Conservation (phyloP, 1,284 basidiomycete genomes). For the Macrocystidia cucumis region DNA sequence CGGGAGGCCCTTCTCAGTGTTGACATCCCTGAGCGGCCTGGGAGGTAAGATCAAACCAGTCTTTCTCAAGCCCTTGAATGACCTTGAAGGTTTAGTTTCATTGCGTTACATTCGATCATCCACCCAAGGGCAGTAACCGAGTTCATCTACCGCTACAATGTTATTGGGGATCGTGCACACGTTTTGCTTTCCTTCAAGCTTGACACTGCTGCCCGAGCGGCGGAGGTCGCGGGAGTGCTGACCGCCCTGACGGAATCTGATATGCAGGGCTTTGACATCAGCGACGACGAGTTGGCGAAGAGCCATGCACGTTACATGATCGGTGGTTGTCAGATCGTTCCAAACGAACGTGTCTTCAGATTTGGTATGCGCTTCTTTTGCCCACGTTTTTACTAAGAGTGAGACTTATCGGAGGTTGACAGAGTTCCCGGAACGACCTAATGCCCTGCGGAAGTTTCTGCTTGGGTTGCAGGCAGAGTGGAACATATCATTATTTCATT, state of each 20-base stretch:
- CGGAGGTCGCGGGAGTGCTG: constrained; percentile 68
- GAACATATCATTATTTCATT: constrained; percentile 98
- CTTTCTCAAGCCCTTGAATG: constrained; percentile 2
- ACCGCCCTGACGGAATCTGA: constrained; percentile 52
- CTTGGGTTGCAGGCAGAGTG: constrained; percentile 76
- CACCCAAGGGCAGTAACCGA: constrained; percentile 94
- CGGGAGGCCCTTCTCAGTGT: constrained; percentile 91
- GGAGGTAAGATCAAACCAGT: constrained; percentile 54
- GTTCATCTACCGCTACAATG: constrained; percentile 88
- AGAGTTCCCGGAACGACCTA: constrained; percentile 97
- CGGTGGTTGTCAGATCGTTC: constrained; percentile 73
- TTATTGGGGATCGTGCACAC: constrained; percentile 59
- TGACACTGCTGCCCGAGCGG: constrained; percentile 49
- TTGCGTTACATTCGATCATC: constrained; percentile 82
- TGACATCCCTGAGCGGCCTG: constrained; percentile 87
- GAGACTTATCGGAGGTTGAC: constrained; percentile 8
- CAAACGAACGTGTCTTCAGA: constrained; percentile 86
- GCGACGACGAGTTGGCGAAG: constrained; percentile 94
- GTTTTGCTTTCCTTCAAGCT: constrained; percentile 92
- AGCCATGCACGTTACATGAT: constrained; percentile 93
- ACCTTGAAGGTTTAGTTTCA: constrained; percentile 53
- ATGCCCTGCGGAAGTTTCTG: constrained; percentile 87
- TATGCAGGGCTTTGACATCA: constrained; percentile 87
- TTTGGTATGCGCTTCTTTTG: constrained; percentile 61
- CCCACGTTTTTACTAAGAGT: constrained; percentile 1